phyloP scores from a whole-genome alignment of 1,284 basidiomycete genomes.

The Tilletia indica region DNA sequence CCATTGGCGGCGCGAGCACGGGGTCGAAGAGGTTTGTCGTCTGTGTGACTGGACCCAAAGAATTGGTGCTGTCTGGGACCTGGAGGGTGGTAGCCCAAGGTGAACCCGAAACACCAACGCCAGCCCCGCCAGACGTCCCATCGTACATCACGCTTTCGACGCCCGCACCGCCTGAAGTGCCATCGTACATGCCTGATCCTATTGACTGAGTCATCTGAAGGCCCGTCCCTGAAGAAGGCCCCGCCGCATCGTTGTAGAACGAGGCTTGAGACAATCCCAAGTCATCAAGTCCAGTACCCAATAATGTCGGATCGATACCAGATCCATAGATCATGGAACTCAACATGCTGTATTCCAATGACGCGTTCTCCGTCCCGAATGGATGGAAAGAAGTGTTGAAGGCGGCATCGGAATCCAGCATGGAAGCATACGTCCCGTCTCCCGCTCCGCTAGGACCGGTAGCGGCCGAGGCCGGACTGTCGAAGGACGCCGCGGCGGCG shows the following conservation, averaged over 20 bases:
- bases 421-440: background rate
- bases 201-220: background rate
- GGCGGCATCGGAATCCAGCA: background rate
- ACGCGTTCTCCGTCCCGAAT: constrained; percentile 81
- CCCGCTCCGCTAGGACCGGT: background rate
- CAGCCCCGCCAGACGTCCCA: background rate
- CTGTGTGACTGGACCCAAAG: background rate
- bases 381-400: constrained; percentile 17
- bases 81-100: background rate
- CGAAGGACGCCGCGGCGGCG: constrained; percentile 20
- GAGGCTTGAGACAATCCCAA: background rate
- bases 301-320: constrained; percentile 41
- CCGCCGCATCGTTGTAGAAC: constrained; percentile 7
- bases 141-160: constrained; percentile 11
- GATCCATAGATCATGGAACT: constrained; percentile 70
- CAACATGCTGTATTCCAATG: constrained; percentile 85
- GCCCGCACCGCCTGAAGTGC: constrained; percentile 6
- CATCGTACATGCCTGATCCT: constrained; percentile 10
- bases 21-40: constrained; percentile 7
- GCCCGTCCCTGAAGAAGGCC: background rate
- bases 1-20: background rate
- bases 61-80: background rate
- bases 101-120: background rate
- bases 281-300: constrained; percentile 19
- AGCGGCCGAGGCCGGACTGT: constrained; percentile 2